These are phyloP conservation scores for Juncus effusus DNA, from an alignment of 176 grass and related monocot genomes.

Conservation along the genomic window DNA sequence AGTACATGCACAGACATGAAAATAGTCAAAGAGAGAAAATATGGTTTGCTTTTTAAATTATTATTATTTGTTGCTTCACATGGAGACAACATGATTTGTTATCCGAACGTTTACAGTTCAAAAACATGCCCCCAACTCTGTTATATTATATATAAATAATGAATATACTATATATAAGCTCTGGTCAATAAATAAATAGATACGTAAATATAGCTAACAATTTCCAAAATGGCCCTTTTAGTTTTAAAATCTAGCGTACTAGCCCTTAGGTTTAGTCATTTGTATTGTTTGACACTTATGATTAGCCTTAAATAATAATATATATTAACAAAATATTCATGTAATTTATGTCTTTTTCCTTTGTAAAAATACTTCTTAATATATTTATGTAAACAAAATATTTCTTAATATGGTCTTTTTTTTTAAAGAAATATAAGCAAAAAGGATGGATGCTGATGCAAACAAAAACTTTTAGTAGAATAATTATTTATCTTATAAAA, in stretches of 20 bases:
- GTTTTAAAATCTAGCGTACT: background rate
- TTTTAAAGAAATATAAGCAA: too few species aligned
- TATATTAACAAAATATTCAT: too few species aligned
- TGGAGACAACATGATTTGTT: conserved; percentile 32
- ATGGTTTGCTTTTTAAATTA: conserved; percentile 2
- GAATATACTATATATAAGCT: too few species aligned
- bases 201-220: background rate
- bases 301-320: too few species aligned
- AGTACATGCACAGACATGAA: conserved; percentile 18
- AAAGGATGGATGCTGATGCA: too few species aligned
- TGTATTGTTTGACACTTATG: background rate
- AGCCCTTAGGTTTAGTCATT: background rate
- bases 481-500: too few species aligned
- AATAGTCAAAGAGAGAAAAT: conserved; percentile 28
- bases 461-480: too few species aligned
- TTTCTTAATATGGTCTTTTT: too few species aligned
- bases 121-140: conserved; percentile 6
- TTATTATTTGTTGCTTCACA: conserved; percentile 21
- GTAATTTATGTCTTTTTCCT: too few species aligned
- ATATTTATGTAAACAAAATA: too few species aligned
- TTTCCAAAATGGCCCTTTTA: background rate
- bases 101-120: conserved; percentile 23
- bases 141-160: too few species aligned
- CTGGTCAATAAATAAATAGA: background rate
- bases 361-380: too few species aligned